Conservation (phyloP, 306 rosid genomes). For the Albizia julibrissin region DNA sequence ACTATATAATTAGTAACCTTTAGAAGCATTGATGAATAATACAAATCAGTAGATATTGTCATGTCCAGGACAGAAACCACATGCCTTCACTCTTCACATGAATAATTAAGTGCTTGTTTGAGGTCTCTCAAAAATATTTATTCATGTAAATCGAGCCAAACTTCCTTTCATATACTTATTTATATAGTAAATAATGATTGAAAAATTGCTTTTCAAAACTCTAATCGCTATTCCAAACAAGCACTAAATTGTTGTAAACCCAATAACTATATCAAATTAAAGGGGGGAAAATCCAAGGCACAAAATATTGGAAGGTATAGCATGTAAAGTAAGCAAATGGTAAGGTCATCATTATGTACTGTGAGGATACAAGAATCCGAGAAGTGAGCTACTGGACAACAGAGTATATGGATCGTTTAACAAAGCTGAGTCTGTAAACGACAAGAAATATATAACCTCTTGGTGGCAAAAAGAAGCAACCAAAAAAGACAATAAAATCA, state of each 20-base stretch:
- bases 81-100: neutral
- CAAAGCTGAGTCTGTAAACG: neutral
- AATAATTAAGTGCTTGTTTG: too few relatives aligned
- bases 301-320: neutral
- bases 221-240: too few relatives aligned
- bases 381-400: neutral
- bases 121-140: too few relatives aligned
- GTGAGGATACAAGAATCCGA: neutral
- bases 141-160: too few relatives aligned
- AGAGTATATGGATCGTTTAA: neutral
- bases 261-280: neutral
- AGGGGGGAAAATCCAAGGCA: too few relatives aligned
- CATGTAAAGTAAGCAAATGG: neutral
- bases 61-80: neutral
- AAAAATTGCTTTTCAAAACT: too few relatives aligned
- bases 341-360: neutral
- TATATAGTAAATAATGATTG: too few relatives aligned
- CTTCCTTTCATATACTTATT: too few relatives aligned
- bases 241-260: neutral
- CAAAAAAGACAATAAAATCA: neutral
- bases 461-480: neutral
- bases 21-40: neutral
- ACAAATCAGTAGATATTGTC: neutral
- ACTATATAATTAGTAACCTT: neutral
- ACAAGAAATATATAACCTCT: neutral